Conservation (phyloP, 2,329 filamentous ascomycete genomes). For the Ceratocystis eucalypticola region DNA sequence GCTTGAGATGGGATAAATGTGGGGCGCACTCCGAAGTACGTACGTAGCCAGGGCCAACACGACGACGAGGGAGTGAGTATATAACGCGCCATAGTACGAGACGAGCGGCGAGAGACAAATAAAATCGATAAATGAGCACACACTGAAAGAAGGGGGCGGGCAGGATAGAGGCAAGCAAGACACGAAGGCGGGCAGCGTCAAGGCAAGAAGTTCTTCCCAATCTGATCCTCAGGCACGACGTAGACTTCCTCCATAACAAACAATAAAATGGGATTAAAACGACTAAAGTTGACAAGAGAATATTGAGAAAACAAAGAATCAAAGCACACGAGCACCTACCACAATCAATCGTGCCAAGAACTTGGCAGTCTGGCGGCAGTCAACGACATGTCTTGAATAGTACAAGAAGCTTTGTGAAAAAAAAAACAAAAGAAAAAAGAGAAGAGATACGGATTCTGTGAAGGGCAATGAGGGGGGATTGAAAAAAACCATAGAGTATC, state of each 20-base stretch:
- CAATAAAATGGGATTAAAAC: background rate
- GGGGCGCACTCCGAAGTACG: background rate
- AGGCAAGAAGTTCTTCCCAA: background rate
- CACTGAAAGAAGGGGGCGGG: background rate
- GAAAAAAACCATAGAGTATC: background rate
- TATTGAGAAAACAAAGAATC: constrained; percentile 7
- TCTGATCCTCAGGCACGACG: background rate
- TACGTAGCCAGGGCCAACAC: background rate
- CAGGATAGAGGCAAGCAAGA: background rate
- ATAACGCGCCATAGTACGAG: background rate
- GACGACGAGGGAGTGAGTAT: background rate
- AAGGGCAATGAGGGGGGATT: background rate
- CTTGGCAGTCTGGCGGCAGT: constrained; percentile 2
- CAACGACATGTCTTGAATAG: constrained; percentile 11
- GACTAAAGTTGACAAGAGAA: constrained; percentile 2
- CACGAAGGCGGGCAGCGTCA: background rate
- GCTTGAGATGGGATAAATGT: background rate
- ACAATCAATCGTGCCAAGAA: constrained; percentile 7
- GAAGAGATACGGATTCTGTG: too few relatives aligned
- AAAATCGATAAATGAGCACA: background rate
- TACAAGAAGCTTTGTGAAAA: background rate
- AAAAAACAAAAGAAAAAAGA: background rate
- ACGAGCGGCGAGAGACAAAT: background rate
- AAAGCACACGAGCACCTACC: constrained; percentile 9
- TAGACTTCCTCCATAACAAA: background rate